A percentile compares a stretch with the other conserved stretches of the same genome.
phyloP scores from a whole-genome alignment of 306 rosid species.

The Medicago truncatula region DNA sequence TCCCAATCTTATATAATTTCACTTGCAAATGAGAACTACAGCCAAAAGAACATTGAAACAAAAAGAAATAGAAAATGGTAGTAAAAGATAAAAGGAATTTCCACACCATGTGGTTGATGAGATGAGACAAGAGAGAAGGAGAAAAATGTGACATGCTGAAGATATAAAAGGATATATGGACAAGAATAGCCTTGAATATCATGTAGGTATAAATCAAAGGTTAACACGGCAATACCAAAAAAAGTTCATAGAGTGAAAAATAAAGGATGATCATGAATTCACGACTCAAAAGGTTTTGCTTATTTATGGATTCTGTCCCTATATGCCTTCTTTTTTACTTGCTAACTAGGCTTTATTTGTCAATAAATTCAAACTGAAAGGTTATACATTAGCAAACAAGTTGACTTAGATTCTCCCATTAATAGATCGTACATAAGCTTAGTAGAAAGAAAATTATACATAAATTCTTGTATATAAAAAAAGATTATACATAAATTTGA shows the following conservation, averaged over 20 bases:
- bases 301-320: background rate
- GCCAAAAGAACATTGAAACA: background rate
- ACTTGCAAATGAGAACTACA: slow-evolving; percentile 13
- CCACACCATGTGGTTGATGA: slow-evolving; percentile 2
- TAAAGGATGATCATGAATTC: slow-evolving; percentile 1
- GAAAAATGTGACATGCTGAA: background rate
- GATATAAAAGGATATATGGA: slow-evolving; percentile 1
- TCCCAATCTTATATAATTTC: too few relatives aligned
- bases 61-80: background rate
- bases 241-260: background rate
- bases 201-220: background rate
- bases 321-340: slow-evolving; percentile 5
- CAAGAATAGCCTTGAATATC: background rate
- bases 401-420: too few relatives aligned
- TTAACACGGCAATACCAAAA: slow-evolving; percentile 18
- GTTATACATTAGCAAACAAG: too few relatives aligned
- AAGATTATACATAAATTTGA: too few relatives aligned
- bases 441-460: too few relatives aligned
- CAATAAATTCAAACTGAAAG: too few relatives aligned
- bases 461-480: too few relatives aligned
- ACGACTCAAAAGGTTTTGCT: background rate
- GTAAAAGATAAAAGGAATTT: background rate
- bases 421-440: too few relatives aligned
- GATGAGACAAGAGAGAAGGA: slow-evolving; percentile 24
- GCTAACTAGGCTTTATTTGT: too few relatives aligned